Percentiles rank a stretch among this genome's conserved stretches.
Conservation (phyloP, 228 moss, liverwort and hornwort species). For the Sphagnum magellanicum region DNA sequence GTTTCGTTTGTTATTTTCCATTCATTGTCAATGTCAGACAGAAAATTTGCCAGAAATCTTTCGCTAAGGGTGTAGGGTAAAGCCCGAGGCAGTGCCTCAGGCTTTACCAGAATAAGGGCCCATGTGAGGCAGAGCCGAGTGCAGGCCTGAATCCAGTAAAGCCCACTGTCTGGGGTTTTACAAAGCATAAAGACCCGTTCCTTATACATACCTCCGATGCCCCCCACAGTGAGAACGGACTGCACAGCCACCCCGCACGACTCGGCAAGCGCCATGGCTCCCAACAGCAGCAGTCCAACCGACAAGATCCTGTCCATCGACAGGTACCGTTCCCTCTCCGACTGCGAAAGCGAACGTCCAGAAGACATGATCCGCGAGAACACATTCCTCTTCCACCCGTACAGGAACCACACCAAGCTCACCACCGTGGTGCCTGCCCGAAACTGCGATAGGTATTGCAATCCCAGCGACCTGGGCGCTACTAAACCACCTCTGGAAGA, state of each 20-base stretch:
- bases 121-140: too few relatives aligned
- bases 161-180: too few relatives aligned
- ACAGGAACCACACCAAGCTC: conserved; percentile 78
- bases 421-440: conserved; percentile 62
- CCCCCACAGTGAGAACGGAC: conserved; percentile 80
- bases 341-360: conserved; percentile 27
- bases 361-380: conserved; percentile 27
- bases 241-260: conserved; percentile 73
- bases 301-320: conserved; percentile 72
- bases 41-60: background rate
- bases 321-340: conserved; percentile 58
- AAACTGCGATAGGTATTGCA: conserved; percentile 56
- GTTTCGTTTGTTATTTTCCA: background rate
- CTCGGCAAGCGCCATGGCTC: conserved; percentile 68
- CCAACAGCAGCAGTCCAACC: conserved; percentile 48
- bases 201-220: conserved; percentile 64
- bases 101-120: background rate
- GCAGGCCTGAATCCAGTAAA: too few relatives aligned
- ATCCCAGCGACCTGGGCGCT: conserved; percentile 55
- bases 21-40: background rate
- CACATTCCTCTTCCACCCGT: conserved; percentile 66
- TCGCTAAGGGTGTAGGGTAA: background rate
- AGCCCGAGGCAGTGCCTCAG: background rate
- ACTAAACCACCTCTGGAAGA: conserved; percentile 56
- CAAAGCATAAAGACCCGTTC: background rate